These are phyloP conservation scores for Moesziomyces parantarcticus DNA, from an alignment of 1,284 basidiomycete species.

Conservation along the genomic window DNA sequence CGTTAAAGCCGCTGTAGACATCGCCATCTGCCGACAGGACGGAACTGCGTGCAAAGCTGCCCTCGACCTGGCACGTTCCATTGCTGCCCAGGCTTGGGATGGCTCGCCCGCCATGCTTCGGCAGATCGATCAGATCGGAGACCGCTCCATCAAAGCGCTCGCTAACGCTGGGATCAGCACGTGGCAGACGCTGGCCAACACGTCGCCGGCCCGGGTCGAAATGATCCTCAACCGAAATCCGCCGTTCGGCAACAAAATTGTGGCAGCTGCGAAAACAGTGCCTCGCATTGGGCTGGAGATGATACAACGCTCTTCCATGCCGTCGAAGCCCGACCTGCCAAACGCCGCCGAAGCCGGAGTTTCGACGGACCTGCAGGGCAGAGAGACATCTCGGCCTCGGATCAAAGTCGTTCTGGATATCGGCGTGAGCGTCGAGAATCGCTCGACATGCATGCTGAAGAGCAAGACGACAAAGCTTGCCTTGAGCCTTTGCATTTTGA, in stretches of 20 bases:
- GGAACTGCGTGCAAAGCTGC: slow-evolving; percentile 44
- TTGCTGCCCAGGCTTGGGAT: slow-evolving; percentile 85
- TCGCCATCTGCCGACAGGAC: slow-evolving; percentile 39
- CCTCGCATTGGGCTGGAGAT: slow-evolving; percentile 45
- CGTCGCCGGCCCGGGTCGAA: slow-evolving; percentile 45
- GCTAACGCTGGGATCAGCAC: slow-evolving; percentile 45
- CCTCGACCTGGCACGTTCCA: slow-evolving; percentile 61
- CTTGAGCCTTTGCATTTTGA: slow-evolving; percentile 35
- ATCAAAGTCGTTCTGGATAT: slow-evolving; percentile 29
- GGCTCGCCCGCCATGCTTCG: slow-evolving; percentile 80
- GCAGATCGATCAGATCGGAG: slow-evolving; percentile 81
- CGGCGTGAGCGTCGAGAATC: slow-evolving; percentile 30
- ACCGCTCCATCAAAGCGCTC: slow-evolving; percentile 73
- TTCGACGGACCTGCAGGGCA: neutral
- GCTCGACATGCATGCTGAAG: slow-evolving; percentile 37
- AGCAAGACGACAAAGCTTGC: slow-evolving; percentile 43
- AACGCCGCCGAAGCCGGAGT: too few species aligned
- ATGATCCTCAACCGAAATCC: slow-evolving; percentile 54
- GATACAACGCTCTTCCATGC: slow-evolving; percentile 25
- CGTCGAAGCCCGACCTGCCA: neutral
- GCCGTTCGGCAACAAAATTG: slow-evolving; percentile 51
- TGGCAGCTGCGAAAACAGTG: slow-evolving; percentile 37
- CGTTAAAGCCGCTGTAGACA: slow-evolving; percentile 46
- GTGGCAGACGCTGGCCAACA: slow-evolving; percentile 28
- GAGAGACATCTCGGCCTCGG: neutral